phyloP scores from a whole-genome alignment of 805 yeast genomes.

The Hanseniaspora pseudoguilliermondii region DNA sequence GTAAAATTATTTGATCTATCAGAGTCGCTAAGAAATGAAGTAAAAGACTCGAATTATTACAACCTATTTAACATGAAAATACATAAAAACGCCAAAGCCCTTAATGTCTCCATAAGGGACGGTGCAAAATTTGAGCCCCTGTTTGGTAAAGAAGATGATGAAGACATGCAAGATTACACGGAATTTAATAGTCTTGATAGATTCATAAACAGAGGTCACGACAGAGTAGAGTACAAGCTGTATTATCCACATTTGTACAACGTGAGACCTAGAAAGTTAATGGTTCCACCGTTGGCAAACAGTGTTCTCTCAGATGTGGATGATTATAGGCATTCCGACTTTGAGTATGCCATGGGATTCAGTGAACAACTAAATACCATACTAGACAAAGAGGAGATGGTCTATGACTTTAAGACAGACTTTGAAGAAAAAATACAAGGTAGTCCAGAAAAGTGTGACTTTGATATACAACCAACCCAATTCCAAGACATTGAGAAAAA shows the following conservation, averaged over 20 bases:
- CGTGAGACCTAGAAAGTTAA: conserved; percentile 55
- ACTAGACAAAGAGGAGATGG: conserved; percentile 15
- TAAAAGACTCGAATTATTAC: conserved; percentile 44
- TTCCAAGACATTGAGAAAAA: conserved; percentile 30
- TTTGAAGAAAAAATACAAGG: conserved; percentile 24
- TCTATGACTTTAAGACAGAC: conserved; percentile 21
- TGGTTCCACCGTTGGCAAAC: conserved; percentile 48
- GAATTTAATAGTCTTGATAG: conserved; percentile 86
- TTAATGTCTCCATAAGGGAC: conserved; percentile 78
- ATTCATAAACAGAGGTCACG: conserved; percentile 63
- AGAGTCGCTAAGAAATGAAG: conserved; percentile 54
- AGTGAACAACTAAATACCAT: conserved; percentile 42
- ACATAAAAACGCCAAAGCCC: conserved; percentile 80
- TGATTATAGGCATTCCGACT: conserved; percentile 33
- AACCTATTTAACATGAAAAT: conserved; percentile 69
- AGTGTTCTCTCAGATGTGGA: conserved; percentile 43
- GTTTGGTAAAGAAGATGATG: conserved; percentile 50
- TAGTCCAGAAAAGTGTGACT: conserved; percentile 23
- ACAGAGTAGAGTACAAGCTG: conserved; percentile 71
- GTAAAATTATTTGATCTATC: conserved; percentile 54
- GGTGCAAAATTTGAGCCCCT: conserved; percentile 94
- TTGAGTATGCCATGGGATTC: conserved; percentile 33
- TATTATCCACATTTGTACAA: conserved; percentile 82
- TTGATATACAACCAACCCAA: conserved; percentile 34
- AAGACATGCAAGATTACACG: conserved; percentile 54